Base-by-base conservation (phyloP, 805 yeast species). In the Barnettozyma sp. region DNA sequence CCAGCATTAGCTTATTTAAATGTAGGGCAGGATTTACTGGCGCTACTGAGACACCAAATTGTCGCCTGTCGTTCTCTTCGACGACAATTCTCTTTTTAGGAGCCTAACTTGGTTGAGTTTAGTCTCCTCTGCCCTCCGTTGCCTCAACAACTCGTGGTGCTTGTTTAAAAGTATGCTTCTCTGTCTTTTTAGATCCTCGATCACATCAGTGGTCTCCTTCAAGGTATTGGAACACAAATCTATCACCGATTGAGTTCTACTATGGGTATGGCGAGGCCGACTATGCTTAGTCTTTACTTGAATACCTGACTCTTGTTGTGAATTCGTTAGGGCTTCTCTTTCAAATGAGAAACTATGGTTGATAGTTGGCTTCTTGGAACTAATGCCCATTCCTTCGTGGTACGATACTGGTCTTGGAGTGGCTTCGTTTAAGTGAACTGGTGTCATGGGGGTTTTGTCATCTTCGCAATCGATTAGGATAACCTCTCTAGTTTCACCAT, bases 211-310 rank as follows among this genome's bases (percentile, higher is more conserved):
- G 3, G 55, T 46, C n/a, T 26, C 36, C 12, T 33, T 14, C 52
- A 53, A 47, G 1, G 56, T 42, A 6, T 44, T 49, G n/a, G 49
- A 55, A 42, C 55, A 50, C 26, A 53, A 16, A 12, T 47, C 48
- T 13, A 46, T 28, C 12, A 47, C 52, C 39, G 36, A 15, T 41
- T 35, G n/a, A 7, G 43, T 43, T 18, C 49, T 35, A 4, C 35
- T 34, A 22, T 45, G 40, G 22, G 38, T 20, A 10, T 25, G 17
- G 7, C 30, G 29, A 26, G 13, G 10, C n/a, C n/a, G n/a, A n/a
- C n/a, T n/a, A n/a, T n/a, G n/a, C n/a, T n/a, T n/a, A n/a, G n/a
- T n/a, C n/a, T n/a, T n/a, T n/a, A n/a, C n/a, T n/a, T n/a, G n/a
- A n/a, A n/a, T n/a, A n/a, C n/a, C n/a, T n/a, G n/a, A n/a, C n/a